A percentile compares a stretch with the other conserved stretches of the same genome.
These are phyloP conservation scores for Aspergillus floridensis DNA, from an alignment of 2,329 filamentous ascomycete species.

Conservation along the genomic window DNA sequence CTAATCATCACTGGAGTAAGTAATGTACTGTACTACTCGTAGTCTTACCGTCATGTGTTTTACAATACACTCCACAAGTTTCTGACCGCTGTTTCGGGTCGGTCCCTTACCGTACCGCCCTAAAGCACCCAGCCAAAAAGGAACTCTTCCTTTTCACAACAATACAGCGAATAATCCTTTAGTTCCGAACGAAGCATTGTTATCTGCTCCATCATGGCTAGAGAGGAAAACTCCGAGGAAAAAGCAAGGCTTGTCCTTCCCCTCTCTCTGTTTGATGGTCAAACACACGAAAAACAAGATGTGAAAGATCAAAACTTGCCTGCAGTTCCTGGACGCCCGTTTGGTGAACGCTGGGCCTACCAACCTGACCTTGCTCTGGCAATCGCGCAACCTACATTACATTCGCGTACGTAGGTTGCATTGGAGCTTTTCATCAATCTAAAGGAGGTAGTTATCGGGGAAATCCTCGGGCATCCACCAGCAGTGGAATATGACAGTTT, in stretches of 20 bases:
- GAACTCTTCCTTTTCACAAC: background rate
- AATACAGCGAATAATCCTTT: background rate
- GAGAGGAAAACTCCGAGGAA: slow-evolving; percentile 10
- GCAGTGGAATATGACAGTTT: background rate
- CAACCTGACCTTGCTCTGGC: background rate
- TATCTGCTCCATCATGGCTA: background rate
- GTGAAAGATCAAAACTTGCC: slow-evolving; percentile 5
- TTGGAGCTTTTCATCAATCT: no score
- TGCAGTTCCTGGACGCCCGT: slow-evolving; percentile 7
- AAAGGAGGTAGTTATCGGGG: background rate
- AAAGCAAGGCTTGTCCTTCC: slow-evolving; percentile 2
- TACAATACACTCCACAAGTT: background rate
- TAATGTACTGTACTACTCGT: background rate
- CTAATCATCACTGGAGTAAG: background rate
- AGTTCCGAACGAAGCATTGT: slow-evolving; percentile 5
- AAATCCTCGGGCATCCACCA: background rate
- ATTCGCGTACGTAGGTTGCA: no score
- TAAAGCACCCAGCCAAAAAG: slow-evolving; percentile 4
- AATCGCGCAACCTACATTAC: background rate
- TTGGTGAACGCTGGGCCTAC: no score
- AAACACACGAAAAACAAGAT: slow-evolving; percentile 5
- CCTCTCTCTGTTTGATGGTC: background rate
- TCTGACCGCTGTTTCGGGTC: slow-evolving; percentile 3
- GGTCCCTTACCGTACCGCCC: background rate
- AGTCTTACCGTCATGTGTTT: slow-evolving; percentile 1